Evolutionary conservation across 371 early-diverging fungal genomes (phyloP), one percentile per base, ranked within the genome.

Genomic region (Apophysomyces ossiformis): DNA sequence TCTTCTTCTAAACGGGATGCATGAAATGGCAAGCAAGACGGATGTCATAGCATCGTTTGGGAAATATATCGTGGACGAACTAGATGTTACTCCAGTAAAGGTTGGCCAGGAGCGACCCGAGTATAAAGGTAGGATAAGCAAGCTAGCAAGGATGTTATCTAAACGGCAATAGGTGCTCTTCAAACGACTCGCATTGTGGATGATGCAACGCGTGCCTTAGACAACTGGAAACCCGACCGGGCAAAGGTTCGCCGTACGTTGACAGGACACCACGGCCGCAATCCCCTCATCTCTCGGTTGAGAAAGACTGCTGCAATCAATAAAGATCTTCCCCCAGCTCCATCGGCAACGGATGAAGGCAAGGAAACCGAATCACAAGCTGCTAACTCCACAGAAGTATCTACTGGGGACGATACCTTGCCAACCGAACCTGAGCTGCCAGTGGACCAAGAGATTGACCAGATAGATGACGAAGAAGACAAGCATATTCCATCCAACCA

Each of bases 11-110:
- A 79, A 82, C 37, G 78, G 77, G 4, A 77, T 82, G 79, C 69
- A 73, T 61, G 76, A 79, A 26, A 62, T 82, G 63, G 70, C 77
- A 11, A 68, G 77, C 57, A 82, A 82, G 46, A 75, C 79, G 37
- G 79, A 79, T 41, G 70, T 79, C 16, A 68, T 82, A 9, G 64
- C 82, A 15, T 69, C 71, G 3, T 79, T 75, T 68, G 82, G 76
- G 15, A 82, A 79, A 61, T 77, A 82, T 57, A 66, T 79, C 63
- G 76, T 74, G 16, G 82, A 82, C 59, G 77, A 82, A 37, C 43
- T 82, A 18, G 64, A 79, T 63, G 76, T 75, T 0, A 65, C 69
- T 0, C 76, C 78, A 37, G 63, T 81, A n/a, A 54, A 76, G 37
- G 58, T 60, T 0, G 69, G 74, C 11, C 65, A 77, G 35, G 70